A percentile compares a stretch with the other conserved stretches of the same genome.
Evolutionary conservation across 208 protist genomes (phyloP).

Genomic region (Leishmania tarentolae): DNA sequence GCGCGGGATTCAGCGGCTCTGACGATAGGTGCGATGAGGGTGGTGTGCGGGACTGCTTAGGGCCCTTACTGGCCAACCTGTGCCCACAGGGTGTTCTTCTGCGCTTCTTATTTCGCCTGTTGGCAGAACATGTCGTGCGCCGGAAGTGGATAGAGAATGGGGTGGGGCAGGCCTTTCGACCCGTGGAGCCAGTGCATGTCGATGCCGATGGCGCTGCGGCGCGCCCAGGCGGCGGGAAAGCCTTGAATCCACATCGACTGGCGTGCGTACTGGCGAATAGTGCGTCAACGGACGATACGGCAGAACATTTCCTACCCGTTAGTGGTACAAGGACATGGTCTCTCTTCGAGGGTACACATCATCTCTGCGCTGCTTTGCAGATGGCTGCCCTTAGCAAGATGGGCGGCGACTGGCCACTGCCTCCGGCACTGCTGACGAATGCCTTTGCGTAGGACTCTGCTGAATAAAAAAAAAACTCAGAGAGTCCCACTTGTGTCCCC

Average conservation of each 20-base stretch:
- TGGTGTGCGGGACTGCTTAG: background rate
- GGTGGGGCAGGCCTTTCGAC: slow-evolving; percentile 31
- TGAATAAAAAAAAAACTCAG: background rate
- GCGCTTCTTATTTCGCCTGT: slow-evolving; percentile 25
- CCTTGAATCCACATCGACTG: background rate
- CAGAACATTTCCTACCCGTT: no score
- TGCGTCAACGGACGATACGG: background rate
- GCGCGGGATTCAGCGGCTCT: background rate
- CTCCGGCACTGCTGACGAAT: background rate
- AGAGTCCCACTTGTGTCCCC: background rate
- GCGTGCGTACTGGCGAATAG: slow-evolving; percentile 1
- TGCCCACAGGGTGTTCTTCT: slow-evolving; percentile 15
- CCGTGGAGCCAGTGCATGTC: slow-evolving; percentile 10
- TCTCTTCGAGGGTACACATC: background rate
- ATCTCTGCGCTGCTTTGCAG: slow-evolving; percentile 15
- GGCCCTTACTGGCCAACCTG: background rate
- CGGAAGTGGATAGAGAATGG: slow-evolving; percentile 29
- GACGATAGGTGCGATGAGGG: background rate
- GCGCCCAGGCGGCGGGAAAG: no score
- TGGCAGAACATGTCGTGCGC: slow-evolving; percentile 33
- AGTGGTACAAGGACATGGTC: no score
- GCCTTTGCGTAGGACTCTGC: background rate
- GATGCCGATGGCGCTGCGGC: background rate
- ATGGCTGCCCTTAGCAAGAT: slow-evolving; percentile 9
- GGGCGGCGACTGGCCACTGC: slow-evolving; percentile 29